Percentiles rank a stretch among this genome's conserved stretches.
phyloP scores from a whole-genome alignment of 2,329 filamentous ascomycete genomes.

The Harringtonia aguacate region DNA sequence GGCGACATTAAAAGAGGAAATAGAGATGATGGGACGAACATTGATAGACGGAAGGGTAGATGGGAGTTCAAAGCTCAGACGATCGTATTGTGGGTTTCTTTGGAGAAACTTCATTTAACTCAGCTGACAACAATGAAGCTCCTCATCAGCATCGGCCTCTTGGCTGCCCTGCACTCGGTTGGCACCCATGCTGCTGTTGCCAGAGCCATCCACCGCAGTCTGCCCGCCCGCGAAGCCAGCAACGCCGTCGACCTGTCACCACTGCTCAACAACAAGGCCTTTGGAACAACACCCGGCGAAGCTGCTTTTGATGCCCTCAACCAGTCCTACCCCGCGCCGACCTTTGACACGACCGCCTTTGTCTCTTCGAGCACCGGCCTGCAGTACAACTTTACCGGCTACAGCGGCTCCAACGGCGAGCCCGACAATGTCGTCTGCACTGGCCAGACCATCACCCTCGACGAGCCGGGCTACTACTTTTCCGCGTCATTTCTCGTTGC shows the following conservation, averaged over 20 bases:
- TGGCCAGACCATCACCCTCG: conserved; percentile 19
- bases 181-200: too few relatives aligned
- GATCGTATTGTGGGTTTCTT: too few relatives aligned
- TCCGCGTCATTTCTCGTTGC: conserved; percentile 11
- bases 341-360: not conserved
- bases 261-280: conserved; percentile 36
- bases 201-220: too few relatives aligned
- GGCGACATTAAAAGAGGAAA: too few relatives aligned
- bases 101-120: too few relatives aligned
- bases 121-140: too few relatives aligned
- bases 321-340: conserved; percentile 27
- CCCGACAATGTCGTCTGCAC: conserved; percentile 32
- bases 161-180: too few relatives aligned
- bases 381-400: conserved; percentile 29
- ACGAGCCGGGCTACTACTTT: not conserved
- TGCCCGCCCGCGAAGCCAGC: too few relatives aligned
- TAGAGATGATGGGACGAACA: too few relatives aligned
- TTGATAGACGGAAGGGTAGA: too few relatives aligned
- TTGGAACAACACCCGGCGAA: conserved; percentile 31
- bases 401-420: conserved; percentile 17
- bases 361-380: conserved; percentile 23
- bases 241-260: conserved; percentile 20
- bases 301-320: conserved; percentile 31
- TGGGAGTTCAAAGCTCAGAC: too few relatives aligned
- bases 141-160: too few relatives aligned